These are phyloP conservation scores for Phytophthora colocasiae DNA, from an alignment of 352 stramenopile species.

Conservation along the genomic window DNA sequence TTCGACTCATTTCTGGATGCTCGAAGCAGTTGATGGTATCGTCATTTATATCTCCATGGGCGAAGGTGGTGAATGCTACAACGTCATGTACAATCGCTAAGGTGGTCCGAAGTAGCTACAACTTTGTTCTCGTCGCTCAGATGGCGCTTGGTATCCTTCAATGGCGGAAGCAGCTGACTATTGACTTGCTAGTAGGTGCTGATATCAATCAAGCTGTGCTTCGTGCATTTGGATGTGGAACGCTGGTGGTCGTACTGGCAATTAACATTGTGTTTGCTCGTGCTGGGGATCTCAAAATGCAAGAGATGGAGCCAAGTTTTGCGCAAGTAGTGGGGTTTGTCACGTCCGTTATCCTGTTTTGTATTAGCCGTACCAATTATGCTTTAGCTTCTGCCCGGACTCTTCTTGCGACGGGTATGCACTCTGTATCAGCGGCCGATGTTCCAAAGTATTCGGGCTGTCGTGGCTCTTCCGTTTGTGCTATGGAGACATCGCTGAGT, in stretches of 20 bases:
- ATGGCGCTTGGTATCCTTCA: slow-evolving; percentile 42
- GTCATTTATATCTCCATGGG: slow-evolving; percentile 35
- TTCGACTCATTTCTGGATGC: slow-evolving; percentile 29
- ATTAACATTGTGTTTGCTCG: slow-evolving; percentile 50
- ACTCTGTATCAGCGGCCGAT: slow-evolving; percentile 23
- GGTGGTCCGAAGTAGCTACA: slow-evolving; percentile 51
- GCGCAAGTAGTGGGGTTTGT: slow-evolving; percentile 42
- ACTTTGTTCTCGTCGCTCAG: slow-evolving; percentile 45
- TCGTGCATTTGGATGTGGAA: slow-evolving; percentile 40
- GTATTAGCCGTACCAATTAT: slow-evolving; percentile 12
- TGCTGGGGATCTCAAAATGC: slow-evolving; percentile 41
- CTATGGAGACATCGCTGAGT: slow-evolving; percentile 28
- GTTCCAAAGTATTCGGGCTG: slow-evolving; percentile 43
- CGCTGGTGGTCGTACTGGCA: slow-evolving; percentile 35
- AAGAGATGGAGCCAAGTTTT: slow-evolving; percentile 50
- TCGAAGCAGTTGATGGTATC: slow-evolving; percentile 35
- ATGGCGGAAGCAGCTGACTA: slow-evolving; percentile 44
- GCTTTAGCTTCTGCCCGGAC: slow-evolving; percentile 14
- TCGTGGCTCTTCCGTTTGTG: slow-evolving; percentile 41
- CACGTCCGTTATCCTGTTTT: slow-evolving; percentile 29
- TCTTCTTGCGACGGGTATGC: slow-evolving; percentile 38
- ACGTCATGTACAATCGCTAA: slow-evolving; percentile 47
- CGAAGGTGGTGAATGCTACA: slow-evolving; percentile 27
- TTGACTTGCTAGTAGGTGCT: slow-evolving; percentile 47
- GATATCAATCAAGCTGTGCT: slow-evolving; percentile 36